Evolutionary conservation across 805 yeast species (phyloP).

Genomic region (Candida koratica): DNA sequence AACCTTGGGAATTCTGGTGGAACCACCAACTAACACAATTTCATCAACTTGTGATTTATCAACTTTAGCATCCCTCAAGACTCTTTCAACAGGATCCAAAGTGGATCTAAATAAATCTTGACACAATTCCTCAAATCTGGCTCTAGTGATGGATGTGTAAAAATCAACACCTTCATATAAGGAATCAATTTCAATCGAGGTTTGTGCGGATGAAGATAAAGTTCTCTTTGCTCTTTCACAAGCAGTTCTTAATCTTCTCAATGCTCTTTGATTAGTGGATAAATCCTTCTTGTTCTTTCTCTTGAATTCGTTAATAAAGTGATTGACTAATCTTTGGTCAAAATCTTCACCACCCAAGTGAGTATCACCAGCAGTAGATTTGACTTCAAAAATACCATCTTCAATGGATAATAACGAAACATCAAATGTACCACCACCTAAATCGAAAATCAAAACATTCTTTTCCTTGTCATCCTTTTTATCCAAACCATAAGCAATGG

Average conservation of each 20-base stretch:
- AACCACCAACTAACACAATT: constrained; percentile 95
- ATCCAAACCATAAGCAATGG: constrained; percentile 58
- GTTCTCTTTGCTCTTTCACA: constrained; percentile 99
- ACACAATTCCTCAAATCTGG: constrained; percentile 95
- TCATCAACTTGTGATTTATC: constrained; percentile 89
- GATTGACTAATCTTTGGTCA: constrained; percentile 93
- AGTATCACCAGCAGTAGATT: constrained; percentile 49
- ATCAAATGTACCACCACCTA: constrained; percentile 50
- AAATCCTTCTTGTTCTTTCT: constrained; percentile 96
- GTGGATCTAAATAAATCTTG: constrained; percentile 92
- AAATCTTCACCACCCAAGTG: constrained; percentile 94
- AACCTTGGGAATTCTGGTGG: constrained; percentile 96
- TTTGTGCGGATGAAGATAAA: constrained; percentile 91
- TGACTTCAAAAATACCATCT: constrained; percentile 48
- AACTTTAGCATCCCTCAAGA: constrained; percentile 82
- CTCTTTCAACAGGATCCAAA: constrained; percentile 92
- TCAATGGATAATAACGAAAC: constrained; percentile 45
- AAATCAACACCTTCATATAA: constrained; percentile 93
- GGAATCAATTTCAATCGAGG: constrained; percentile 93
- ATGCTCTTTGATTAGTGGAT: constrained; percentile 89
- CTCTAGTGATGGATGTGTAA: constrained; percentile 94
- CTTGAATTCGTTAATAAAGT: constrained; percentile 93
- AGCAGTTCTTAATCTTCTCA: constrained; percentile 97
- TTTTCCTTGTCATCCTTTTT: constrained; percentile 65
- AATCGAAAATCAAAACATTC: constrained; percentile 47